These are phyloP conservation scores for Verticillium klebahnii DNA, from an alignment of 2,329 filamentous ascomycete genomes.

Conservation along the genomic window DNA sequence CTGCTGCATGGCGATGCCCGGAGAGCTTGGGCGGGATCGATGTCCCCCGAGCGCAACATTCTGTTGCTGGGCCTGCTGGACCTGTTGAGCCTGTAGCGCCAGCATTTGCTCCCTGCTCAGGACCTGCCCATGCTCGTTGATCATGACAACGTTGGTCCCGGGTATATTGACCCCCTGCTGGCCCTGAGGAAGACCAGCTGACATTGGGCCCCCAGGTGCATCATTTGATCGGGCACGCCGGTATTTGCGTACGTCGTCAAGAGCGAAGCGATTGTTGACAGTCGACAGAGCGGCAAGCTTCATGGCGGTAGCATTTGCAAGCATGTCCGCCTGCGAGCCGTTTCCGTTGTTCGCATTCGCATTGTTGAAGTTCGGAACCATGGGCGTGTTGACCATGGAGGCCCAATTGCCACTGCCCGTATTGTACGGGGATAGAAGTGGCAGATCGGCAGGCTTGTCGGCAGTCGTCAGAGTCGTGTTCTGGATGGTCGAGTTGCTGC, in stretches of 20 bases:
- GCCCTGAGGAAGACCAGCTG: not conserved
- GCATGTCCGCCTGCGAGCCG: constrained; percentile 85
- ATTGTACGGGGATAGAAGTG: constrained; percentile 79
- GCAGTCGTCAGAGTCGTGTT: constrained; percentile 74
- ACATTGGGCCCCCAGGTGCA: constrained; percentile 46
- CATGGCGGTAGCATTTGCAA: constrained; percentile 98
- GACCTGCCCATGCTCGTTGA: constrained; percentile 88
- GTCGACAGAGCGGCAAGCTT: constrained; percentile 95
- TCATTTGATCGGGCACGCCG: constrained; percentile 88
- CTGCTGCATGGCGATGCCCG: constrained; percentile 81
- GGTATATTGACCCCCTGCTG: constrained; percentile 48
- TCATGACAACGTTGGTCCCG: constrained; percentile 81
- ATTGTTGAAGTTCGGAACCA: constrained; percentile 78
- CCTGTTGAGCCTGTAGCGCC: constrained; percentile 67
- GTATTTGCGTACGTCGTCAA: constrained; percentile 96
- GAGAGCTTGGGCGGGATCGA: constrained; percentile 84
- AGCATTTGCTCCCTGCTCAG: constrained; percentile 81
- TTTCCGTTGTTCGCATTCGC: constrained; percentile 41
- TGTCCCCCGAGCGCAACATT: constrained; percentile 54
- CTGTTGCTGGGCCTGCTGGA: constrained; percentile 29
- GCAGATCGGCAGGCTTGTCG: constrained; percentile 68
- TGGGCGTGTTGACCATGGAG: constrained; percentile 96
- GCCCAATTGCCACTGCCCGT: constrained; percentile 90
- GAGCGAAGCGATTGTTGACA: constrained; percentile 94
- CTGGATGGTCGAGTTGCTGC: constrained; percentile 68